A percentile compares a stretch with the other conserved stretches of the same genome.
phyloP scores from a whole-genome alignment of 2,329 filamentous ascomycete genomes.

The Diaporthe longicolla region DNA sequence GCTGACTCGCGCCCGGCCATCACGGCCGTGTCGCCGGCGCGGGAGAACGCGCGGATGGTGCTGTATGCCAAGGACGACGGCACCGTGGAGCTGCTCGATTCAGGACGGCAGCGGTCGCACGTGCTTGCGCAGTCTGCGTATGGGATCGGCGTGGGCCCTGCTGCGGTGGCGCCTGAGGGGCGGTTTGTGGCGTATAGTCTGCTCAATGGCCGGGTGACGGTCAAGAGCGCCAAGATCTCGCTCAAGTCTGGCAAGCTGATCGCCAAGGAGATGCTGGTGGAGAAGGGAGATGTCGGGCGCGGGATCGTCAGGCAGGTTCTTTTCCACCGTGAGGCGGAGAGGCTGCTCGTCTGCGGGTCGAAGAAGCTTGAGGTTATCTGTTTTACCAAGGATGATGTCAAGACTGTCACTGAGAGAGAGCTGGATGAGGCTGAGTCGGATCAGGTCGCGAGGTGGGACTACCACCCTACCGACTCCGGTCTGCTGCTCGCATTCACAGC shows the following conservation, averaged over 20 bases:
- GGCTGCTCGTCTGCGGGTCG: slow-evolving; percentile 12
- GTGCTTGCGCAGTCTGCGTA: slow-evolving; percentile 34
- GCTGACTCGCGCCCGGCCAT: slow-evolving; percentile 40
- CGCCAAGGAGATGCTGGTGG: slow-evolving; percentile 15
- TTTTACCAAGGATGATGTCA: not conserved
- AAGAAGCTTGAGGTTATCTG: slow-evolving; percentile 25
- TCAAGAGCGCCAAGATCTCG: slow-evolving; percentile 30
- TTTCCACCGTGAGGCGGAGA: slow-evolving; percentile 2
- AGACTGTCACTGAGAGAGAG: not conserved
- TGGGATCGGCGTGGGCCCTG: slow-evolving; percentile 18
- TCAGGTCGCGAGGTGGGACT: not conserved
- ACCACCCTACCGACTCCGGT: slow-evolving; percentile 14
- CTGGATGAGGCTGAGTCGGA: not conserved
- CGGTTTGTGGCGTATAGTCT: slow-evolving; percentile 42
- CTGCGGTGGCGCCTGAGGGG: slow-evolving; percentile 40
- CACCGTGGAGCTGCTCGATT: slow-evolving; percentile 42
- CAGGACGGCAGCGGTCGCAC: slow-evolving; percentile 34
- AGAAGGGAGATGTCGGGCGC: slow-evolving; percentile 16
- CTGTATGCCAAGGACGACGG: slow-evolving; percentile 42
- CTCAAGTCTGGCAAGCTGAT: slow-evolving; percentile 29
- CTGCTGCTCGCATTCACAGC: slow-evolving; percentile 30
- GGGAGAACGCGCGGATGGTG: slow-evolving; percentile 23
- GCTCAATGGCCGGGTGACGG: slow-evolving; percentile 32
- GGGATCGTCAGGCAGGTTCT: slow-evolving; percentile 24
- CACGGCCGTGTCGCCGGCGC: slow-evolving; percentile 32